Base-by-base conservation (phyloP, 202 grass and related monocot genomes). In the Musa balbisiana region DNA sequence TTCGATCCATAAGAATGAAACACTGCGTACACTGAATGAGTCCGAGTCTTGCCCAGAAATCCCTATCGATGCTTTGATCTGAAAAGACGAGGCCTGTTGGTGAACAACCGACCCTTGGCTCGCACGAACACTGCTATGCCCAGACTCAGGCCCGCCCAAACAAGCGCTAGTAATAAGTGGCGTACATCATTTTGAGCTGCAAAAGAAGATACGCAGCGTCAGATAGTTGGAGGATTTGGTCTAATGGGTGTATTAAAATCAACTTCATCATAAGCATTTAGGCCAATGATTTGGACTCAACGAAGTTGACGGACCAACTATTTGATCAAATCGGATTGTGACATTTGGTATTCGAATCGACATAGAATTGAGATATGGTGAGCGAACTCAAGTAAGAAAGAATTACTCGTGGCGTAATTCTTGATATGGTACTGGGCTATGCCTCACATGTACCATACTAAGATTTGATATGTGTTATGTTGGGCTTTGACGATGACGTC, bases 81-180 rank as follows among this genome's bases (percentile, higher is more conserved):
- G 76, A 79, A 79, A 77, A 84, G 85, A 68, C 83, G 85, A 53
- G 95, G 95, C 50, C 91, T 67, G 55, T 95, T 99, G 76, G 95
- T 92, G 91, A 99, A 95, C 6, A 83, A 65, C 43, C 89, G 82
- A 11, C 95, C 95, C 67, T 99, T 93, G 76, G 80, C 53, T 89
- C 29, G 94, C 49, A 99, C 91, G 85, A 85, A 82, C 59, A 81
- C 83, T 64, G 85, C 82, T 77, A 99, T 84, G 8, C 85, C 91
- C 77, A 99, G 72, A 66, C 89, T 86, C 79, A 99, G 75, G 67
- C 87, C 89, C 63, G 91, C 87, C 91, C 91, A 99, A 14, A 93
- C 17, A 88, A 95, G 76, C 76, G 89, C 85, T 33, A 89, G 20
- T 64, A 94, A 14, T 64, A 92, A 85, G 83, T 99, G 95, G 51